Evolutionary conservation across 176 grass and related monocot species (phyloP), one percentile per base, ranked within the genome.

Genomic region (Bonia amplexicaulis): DNA sequence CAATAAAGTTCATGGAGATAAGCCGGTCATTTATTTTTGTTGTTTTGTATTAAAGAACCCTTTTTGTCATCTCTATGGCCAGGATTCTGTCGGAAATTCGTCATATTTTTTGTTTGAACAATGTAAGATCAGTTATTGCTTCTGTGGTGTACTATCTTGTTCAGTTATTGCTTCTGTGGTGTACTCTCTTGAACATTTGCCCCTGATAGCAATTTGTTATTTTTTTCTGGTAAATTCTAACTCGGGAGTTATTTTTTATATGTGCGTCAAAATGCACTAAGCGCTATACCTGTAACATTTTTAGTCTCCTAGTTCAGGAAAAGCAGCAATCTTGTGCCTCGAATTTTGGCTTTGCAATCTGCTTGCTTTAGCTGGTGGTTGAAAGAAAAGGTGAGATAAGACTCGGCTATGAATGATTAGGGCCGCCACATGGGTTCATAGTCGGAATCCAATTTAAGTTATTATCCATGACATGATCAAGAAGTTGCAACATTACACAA

Each of bases 1-100:
- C 20, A 91, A 91, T 91, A 84, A 91, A 87, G 75, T 42, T 82
- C 53, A 52, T 53, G 75, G 80, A 87, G 89, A 87, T 82, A 79
- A 53, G 80, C 80, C 42, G 23, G 84, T 68, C 74, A 68, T 84
- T 73, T 84, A 72, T 27, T 82, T 78, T 59, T 78, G 42, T 79
- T 66, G 39, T 27, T 79, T 78, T 48, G 29, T 84, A 74, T 48
- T 87, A 79, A 49, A 78, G 80, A 79, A 84, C 59, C 41, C n/a
- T 73, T 89, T 90, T 86, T 83, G 68, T 66, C 66, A 83, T 83
- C 47, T 82, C 11, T 49, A 35, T 90, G 74, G 25, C 9, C 64
- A 69, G 53, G 17, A 70, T 69, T 69, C 35, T 81, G 71, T 81
- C 71, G 77, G 23, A 37, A 77, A 89, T 12, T 73, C 7, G 26